Evolutionary conservation across 2,329 filamentous ascomycete species (phyloP).

Genomic region (Fusarium subtropicale): DNA sequence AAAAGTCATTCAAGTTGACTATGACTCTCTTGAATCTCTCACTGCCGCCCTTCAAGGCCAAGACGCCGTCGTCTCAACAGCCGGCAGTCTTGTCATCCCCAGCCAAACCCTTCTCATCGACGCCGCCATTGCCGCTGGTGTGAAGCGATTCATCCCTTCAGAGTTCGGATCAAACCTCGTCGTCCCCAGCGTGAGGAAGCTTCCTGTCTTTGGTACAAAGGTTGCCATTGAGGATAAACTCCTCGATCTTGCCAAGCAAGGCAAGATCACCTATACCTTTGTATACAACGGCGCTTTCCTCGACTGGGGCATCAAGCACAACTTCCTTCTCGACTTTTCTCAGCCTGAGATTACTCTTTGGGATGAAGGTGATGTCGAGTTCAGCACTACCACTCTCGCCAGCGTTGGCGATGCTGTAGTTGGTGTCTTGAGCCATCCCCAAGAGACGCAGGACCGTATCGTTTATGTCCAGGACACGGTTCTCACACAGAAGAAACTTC

Average conservation of each 20-base stretch:
- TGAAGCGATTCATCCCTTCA: slow-evolving; percentile 71
- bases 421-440: slow-evolving; percentile 60
- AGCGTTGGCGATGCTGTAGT: slow-evolving; percentile 62
- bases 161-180: slow-evolving; percentile 62
- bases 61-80: slow-evolving; percentile 63
- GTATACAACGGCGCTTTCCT: slow-evolving; percentile 68
- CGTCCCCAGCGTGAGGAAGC: slow-evolving; percentile 50
- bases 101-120: slow-evolving; percentile 61
- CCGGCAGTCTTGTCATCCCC: slow-evolving; percentile 55
- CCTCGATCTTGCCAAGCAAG: slow-evolving; percentile 54
- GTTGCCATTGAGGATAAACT: slow-evolving; percentile 56
- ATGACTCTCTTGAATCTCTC: slow-evolving; percentile 60
- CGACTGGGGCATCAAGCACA: slow-evolving; percentile 63
- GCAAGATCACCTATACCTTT: slow-evolving; percentile 64
- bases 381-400: slow-evolving; percentile 61
- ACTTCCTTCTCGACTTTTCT: slow-evolving; percentile 58
- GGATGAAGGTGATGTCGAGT: slow-evolving; percentile 62
- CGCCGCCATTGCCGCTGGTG: slow-evolving; percentile 68
- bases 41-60: slow-evolving; percentile 64
- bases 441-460: slow-evolving; percentile 64
- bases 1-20: slow-evolving; percentile 53
- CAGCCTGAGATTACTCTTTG: slow-evolving; percentile 57
- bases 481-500: slow-evolving; percentile 59
- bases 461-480: slow-evolving; percentile 60
- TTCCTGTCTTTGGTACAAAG: slow-evolving; percentile 67